These are phyloP conservation scores for Trichoderma sp. DNA, from an alignment of 2,329 filamentous ascomycete species.

Conservation along the genomic window DNA sequence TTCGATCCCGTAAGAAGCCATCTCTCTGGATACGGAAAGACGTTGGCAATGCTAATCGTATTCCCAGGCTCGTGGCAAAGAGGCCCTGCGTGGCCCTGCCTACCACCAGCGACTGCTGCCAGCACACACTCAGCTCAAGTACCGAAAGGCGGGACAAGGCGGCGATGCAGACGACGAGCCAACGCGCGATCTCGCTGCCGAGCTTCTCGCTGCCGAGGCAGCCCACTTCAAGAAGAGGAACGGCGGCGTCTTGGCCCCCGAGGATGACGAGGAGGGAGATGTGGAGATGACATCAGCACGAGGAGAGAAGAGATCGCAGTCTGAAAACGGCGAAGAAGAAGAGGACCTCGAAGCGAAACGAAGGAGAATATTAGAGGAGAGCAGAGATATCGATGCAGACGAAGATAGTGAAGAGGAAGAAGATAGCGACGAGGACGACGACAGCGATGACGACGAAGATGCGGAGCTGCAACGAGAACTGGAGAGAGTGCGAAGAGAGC, in stretches of 20 bases:
- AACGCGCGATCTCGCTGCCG: conserved; percentile 76
- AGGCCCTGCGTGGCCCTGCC: conserved; percentile 85
- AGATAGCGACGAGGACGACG: conserved; percentile 45
- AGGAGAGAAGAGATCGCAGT: conserved; percentile 55
- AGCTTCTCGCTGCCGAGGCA: conserved; percentile 85
- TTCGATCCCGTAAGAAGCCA: conserved; percentile 77
- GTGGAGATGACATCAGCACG: conserved; percentile 33
- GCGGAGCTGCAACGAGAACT: conserved; percentile 89
- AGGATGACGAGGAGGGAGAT: conserved; percentile 52
- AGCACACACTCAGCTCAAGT: conserved; percentile 90
- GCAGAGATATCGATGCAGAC: conserved; percentile 79
- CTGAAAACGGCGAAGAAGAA: conserved; percentile 34
- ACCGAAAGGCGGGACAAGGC: conserved; percentile 81
- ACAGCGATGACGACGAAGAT: conserved; percentile 55
- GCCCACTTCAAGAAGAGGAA: conserved; percentile 83
- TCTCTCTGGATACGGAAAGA: neutral
- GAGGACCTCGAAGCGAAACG: conserved; percentile 79
- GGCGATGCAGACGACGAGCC: conserved; percentile 69
- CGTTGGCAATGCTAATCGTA: neutral
- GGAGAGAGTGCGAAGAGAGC: conserved; percentile 85
- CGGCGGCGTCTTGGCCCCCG: conserved; percentile 44
- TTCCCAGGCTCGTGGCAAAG: conserved; percentile 80
- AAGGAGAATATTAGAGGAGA: conserved; percentile 81
- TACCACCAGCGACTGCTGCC: conserved; percentile 96
- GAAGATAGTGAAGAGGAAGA: conserved; percentile 60